phyloP scores from a whole-genome alignment of 2,329 filamentous ascomycete species.

The Exophiala lecanii-corni region DNA sequence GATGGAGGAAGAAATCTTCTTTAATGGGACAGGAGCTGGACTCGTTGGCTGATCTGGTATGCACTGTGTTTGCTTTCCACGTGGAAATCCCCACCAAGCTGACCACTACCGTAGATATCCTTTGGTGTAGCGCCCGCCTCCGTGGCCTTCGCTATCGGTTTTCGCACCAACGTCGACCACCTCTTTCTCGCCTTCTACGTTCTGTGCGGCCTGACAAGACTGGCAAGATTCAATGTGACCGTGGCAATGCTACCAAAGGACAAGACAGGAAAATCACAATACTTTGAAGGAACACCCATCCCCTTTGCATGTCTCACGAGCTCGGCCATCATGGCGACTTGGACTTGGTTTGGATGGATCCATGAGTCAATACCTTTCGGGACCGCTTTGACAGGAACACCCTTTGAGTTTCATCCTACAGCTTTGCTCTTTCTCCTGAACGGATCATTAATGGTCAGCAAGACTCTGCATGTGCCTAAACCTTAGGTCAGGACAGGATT shows the following conservation, averaged over 20 bases:
- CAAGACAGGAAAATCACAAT: slow-evolving; percentile 80
- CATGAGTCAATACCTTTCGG: slow-evolving; percentile 75
- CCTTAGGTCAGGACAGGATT: slow-evolving; percentile 41
- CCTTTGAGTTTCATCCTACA: slow-evolving; percentile 78
- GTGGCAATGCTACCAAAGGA: slow-evolving; percentile 87
- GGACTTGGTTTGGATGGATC: slow-evolving; percentile 76
- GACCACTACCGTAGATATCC: slow-evolving; percentile 62
- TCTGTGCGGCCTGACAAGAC: slow-evolving; percentile 76
- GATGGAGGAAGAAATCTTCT: slow-evolving; percentile 94
- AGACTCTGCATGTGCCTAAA: slow-evolving; percentile 92
- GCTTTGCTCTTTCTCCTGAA: slow-evolving; percentile 79
- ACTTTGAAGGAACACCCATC: slow-evolving; percentile 96
- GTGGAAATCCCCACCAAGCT: background rate
- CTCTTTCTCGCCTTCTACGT: slow-evolving; percentile 80
- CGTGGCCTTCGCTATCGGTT: slow-evolving; percentile 80
- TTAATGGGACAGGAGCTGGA: slow-evolving; percentile 98
- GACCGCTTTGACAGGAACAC: slow-evolving; percentile 59
- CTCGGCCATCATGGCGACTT: slow-evolving; percentile 82
- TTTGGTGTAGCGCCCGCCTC: slow-evolving; percentile 89
- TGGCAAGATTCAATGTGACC: slow-evolving; percentile 97
- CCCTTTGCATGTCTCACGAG: slow-evolving; percentile 75
- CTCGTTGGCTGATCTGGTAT: slow-evolving; percentile 87
- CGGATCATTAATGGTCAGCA: slow-evolving; percentile 91
- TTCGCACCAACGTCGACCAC: slow-evolving; percentile 81
- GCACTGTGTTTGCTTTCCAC: slow-evolving; percentile 26